Conservation (phyloP, 176 grass and related monocot species). For the Olyra latifolia region DNA sequence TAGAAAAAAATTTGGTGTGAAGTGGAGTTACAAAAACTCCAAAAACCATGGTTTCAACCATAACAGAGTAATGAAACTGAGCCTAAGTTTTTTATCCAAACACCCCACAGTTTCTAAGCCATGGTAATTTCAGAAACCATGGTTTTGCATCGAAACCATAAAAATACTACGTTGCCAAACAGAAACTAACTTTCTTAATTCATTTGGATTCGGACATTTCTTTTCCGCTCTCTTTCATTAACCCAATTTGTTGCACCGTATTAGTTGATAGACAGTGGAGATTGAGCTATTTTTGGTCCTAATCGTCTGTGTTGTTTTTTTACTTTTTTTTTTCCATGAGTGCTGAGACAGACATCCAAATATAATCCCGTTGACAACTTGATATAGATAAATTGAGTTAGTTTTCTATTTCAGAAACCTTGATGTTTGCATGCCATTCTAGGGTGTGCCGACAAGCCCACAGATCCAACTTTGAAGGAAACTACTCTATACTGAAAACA, state of each 20-base stretch:
- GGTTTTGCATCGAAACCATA: too few species aligned
- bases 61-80: too few species aligned
- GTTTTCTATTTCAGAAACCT: neutral
- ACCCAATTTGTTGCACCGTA: neutral
- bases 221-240: neutral
- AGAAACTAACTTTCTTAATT: neutral
- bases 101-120: too few species aligned
- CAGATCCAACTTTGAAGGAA: neutral
- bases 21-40: too few species aligned
- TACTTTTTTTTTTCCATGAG: neutral
- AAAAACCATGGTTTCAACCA: too few species aligned
- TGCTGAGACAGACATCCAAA: neutral
- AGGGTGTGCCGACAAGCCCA: neutral
- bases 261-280: neutral
- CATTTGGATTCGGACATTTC: neutral
- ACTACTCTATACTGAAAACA: neutral
- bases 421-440: neutral
- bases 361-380: neutral
- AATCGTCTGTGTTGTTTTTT: neutral
- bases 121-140: too few species aligned
- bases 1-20: too few species aligned
- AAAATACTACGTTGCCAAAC: too few species aligned
- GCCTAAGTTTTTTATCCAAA: too few species aligned
- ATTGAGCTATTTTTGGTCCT: neutral
- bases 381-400: neutral